Percentiles rank a stretch among this genome's conserved stretches.
phyloP scores from a whole-genome alignment of 257 asterid genomes.

The Solanum paucissectum region DNA sequence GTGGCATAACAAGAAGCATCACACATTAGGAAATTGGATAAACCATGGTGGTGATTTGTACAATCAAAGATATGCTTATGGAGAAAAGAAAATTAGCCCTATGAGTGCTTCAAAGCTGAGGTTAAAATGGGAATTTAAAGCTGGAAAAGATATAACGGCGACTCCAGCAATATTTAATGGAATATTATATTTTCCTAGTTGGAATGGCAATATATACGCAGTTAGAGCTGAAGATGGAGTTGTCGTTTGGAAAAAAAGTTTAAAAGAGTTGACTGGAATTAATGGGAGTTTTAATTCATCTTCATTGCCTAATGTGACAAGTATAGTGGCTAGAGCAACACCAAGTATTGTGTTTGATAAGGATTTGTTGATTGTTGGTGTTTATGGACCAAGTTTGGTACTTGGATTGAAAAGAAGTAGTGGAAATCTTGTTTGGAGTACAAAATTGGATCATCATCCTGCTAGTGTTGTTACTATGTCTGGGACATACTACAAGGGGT shows the following conservation, averaged over 20 bases:
- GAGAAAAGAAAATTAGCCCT: conserved; percentile 29
- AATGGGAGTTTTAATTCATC: not conserved
- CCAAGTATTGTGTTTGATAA: conserved; percentile 26
- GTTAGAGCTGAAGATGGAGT: conserved; percentile 30
- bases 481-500: conserved; percentile 39
- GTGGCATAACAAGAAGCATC: not conserved
- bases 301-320: conserved; percentile 1
- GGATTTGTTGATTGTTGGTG: conserved; percentile 27
- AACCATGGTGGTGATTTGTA: conserved; percentile 47
- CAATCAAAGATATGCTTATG: conserved; percentile 28
- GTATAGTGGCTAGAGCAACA: conserved; percentile 24
- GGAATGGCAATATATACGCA: conserved; percentile 41
- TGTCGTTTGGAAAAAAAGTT: conserved; percentile 28
- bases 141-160: conserved; percentile 26
- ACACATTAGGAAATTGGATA: conserved; percentile 17
- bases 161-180: conserved; percentile 34
- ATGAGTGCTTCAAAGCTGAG: conserved; percentile 18
- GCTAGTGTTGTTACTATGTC: conserved; percentile 45
- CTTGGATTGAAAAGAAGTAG: conserved; percentile 25
- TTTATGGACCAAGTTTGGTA: conserved; percentile 40
- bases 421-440: conserved; percentile 40
- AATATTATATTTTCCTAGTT: conserved; percentile 33
- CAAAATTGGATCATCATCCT: conserved; percentile 32
- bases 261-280: conserved; percentile 26
- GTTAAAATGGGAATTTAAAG: conserved; percentile 37